These are phyloP conservation scores for Russula ochroleuca DNA, from an alignment of 768 basidiomycete species.

Conservation along the genomic window DNA sequence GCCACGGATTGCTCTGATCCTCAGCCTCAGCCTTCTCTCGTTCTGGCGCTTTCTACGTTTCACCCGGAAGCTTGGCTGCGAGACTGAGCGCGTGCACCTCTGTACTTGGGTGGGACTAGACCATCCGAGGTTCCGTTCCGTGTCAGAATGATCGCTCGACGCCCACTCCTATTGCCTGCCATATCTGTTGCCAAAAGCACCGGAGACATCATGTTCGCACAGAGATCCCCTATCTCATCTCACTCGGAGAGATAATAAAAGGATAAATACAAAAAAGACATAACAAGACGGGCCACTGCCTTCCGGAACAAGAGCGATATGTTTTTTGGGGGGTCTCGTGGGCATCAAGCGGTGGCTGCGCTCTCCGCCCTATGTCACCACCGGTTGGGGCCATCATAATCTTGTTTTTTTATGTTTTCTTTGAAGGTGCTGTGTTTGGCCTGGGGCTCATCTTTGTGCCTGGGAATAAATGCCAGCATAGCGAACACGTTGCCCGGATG, in stretches of 20 bases:
- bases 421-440: slow-evolving; percentile 19
- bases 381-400: not conserved
- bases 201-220: not conserved
- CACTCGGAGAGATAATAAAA: not conserved
- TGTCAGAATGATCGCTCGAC: slow-evolving; percentile 3
- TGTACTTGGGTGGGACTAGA: not conserved
- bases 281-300: slow-evolving; percentile 7
- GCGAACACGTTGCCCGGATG: slow-evolving; percentile 22
- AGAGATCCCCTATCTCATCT: slow-evolving; percentile 13
- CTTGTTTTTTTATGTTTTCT: not conserved
- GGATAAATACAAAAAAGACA: slow-evolving; percentile 14
- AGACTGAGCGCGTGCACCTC: slow-evolving; percentile 7
- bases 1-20: not conserved
- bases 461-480: slow-evolving; percentile 7
- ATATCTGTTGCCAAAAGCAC: not conserved
- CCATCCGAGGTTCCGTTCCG: not conserved
- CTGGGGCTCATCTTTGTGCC: slow-evolving; percentile 8
- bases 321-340: not conserved
- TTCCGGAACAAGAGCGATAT: not conserved
- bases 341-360: not conserved
- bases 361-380: not conserved
- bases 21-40: not conserved
- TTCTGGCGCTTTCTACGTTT: slow-evolving; percentile 12
- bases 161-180: not conserved
- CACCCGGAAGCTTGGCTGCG: slow-evolving; percentile 24